These are phyloP conservation scores for Alternaria sp. DNA, from an alignment of 2,329 filamentous ascomycete genomes.

Conservation along the genomic window DNA sequence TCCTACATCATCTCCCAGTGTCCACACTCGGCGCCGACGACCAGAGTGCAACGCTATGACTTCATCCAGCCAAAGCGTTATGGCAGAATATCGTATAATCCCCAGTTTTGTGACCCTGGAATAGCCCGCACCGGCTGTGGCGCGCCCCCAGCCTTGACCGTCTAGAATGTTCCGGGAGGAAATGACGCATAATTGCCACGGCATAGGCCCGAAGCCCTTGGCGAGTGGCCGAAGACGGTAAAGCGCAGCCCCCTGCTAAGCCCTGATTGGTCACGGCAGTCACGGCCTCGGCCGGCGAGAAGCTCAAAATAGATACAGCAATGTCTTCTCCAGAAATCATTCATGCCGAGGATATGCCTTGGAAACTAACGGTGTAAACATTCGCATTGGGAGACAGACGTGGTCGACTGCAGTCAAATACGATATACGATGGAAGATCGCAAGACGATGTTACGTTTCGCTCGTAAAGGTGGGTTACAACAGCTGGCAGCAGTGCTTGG, in stretches of 20 bases:
- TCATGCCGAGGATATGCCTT: constrained; percentile 15
- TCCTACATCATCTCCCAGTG: constrained; percentile 11
- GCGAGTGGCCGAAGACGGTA: not conserved
- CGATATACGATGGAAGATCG: not conserved
- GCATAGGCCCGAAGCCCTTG: not conserved
- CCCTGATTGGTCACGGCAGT: constrained; percentile 1
- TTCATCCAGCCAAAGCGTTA: constrained; percentile 8
- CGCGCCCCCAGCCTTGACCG: constrained; percentile 4
- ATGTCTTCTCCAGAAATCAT: constrained; percentile 8
- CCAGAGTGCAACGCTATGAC: constrained; percentile 11
- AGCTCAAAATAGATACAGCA: constrained; percentile 10
- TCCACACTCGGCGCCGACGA: constrained; percentile 4
- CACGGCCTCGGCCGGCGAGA: not conserved
- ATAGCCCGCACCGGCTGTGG: constrained; percentile 9
- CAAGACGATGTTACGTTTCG: not conserved
- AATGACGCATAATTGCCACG: constrained; percentile 10
- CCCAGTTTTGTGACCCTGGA: constrained; percentile 7
- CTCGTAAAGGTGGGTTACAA: not conserved
- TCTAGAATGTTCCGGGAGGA: not conserved
- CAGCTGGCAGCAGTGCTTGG: not conserved
- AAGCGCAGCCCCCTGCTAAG: not conserved
- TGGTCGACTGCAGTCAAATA: not conserved
- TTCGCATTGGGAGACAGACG: not conserved
- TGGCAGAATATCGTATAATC: constrained; percentile 17
- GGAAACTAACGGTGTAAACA: not conserved